Base-by-base conservation (phyloP, 805 yeast species). In the Lipomyces japonicus region DNA sequence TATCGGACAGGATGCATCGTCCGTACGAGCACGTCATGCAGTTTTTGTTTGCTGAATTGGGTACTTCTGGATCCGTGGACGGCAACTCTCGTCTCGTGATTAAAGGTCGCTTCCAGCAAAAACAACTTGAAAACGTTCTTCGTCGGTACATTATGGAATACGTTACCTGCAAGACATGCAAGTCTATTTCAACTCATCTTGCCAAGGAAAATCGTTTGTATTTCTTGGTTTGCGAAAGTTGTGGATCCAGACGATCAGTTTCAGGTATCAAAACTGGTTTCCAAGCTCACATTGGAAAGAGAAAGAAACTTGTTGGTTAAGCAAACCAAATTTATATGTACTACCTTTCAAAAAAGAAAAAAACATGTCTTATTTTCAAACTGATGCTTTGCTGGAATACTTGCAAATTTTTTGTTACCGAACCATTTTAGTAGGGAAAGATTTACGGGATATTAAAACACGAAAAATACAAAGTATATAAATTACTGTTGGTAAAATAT, bases 41-140 rank as follows among this genome's bases (percentile, higher is more conserved):
- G 75, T 93, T 85, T 72, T 73, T 93, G 71, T 93, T 93, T 73
- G 97, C 97, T 1, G 99, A 93, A 75, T 78, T 93, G 79, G 99
- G 99, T 82, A 93, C 99, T 19, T 88, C 97, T 1, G 99, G 99
- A 67, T 90, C 97, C 49, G 91, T 93, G 54, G 99, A 93, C 73
- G 98, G 97, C 70, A 91, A 87, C 71, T 87, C 89, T 76, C 84
- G 98, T 72, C 80, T 93, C 69, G 89, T 93, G 58, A 91, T 93
- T 70, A 93, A 88, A 77, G 99, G 99, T 76, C 86, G 95, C 71
- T 93, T 89, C 78, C 95, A 86, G 75, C 96, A 95, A 63, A 93
- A 91, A 73, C 96, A 90, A 72, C 83, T 93, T 78, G 98, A 93
- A 74, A 84, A 89, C 59, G 95, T 93, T 57, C 78, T 93, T 72